Base-by-base conservation (phyloP, 1,139 yeast genomes). In the Hemisphaericaspora subhashii region DNA sequence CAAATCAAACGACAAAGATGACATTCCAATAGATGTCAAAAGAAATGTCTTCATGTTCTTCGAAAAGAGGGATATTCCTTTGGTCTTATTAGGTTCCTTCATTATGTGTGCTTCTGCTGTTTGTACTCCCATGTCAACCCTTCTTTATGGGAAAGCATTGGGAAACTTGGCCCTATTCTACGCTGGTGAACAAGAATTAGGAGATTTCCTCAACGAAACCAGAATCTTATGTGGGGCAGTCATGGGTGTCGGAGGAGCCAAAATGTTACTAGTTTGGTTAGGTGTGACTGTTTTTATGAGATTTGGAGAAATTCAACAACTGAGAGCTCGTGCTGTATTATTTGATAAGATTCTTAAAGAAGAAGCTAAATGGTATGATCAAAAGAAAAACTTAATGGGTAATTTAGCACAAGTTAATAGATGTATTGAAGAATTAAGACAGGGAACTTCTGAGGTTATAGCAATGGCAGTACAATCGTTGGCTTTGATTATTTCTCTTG, bases 391-490 rank as follows among this genome's bases (percentile, higher is more conserved):
- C 36, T 48, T 84, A 1, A 68, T 78, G 56, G 95, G 95, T 7
- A 75, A 78, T 20, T 51, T 85, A 5, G 70, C 83, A 5, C 88
- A 82, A 52, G 61, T 79, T 5, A 83, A 84, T 58, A 63, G 96
- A 47, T 83, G 94, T 48, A 71, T 86, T 18, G 96, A 88, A 57
- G 97, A 89, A 50, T 59, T 83, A 22, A 68, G 95, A 51, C 62
- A 76, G 0, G 88, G 94, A 0, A 68, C 79, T 11, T 79, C 95
- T 3, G 88, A 86, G 50, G 76, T 83, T 5, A 54, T 83, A 23
- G 92, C 86, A 0, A 52, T 81, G 16, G 57, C 81, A 3, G 54
- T 78, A 4, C 81, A 80, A 47, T 72, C 80, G 4, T 20, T 70
- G 3, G 71, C 78, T 1, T 70, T 86, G 0, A 64, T 80, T 0